Conservation (phyloP, 805 yeast species). For the Ogataea zsoltii region DNA sequence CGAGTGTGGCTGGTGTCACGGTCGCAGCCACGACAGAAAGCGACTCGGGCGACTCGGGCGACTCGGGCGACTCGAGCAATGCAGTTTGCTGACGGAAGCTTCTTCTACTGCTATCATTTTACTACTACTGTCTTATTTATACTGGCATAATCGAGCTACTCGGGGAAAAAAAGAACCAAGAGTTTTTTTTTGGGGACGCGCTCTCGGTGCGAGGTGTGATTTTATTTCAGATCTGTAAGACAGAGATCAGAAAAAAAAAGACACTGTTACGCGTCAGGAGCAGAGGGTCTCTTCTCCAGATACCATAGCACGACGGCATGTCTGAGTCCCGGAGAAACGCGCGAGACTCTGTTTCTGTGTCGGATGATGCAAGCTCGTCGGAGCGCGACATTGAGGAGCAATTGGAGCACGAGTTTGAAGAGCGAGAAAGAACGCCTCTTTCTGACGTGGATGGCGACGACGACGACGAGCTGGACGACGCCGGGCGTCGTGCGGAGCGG, state of each 20-base stretch:
- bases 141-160: no score
- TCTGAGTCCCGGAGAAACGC: background rate
- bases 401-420: constrained; percentile 19
- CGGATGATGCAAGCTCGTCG: constrained; percentile 13
- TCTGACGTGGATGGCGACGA: constrained; percentile 19
- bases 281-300: no score
- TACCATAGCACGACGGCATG: no score
- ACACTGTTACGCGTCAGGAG: no score
- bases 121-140: no score
- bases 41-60: constrained; percentile 12
- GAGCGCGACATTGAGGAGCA: constrained; percentile 28
- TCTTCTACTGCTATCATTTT: no score
- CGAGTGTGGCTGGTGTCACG: no score
- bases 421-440: constrained; percentile 11
- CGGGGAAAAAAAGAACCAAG: no score
- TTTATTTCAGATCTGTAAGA: background rate
- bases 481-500: constrained; percentile 5
- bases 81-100: background rate
- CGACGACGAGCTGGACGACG: constrained; percentile 1
- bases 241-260: background rate
- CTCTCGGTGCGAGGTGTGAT: background rate
- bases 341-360: background rate
- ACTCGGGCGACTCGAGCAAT: constrained; percentile 7
- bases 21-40: no score
- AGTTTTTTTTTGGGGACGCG: no score